These are phyloP conservation scores for Bolboschoenoplectus hybrid DNA, from an alignment of 202 grass and related monocot species.

Conservation along the genomic window DNA sequence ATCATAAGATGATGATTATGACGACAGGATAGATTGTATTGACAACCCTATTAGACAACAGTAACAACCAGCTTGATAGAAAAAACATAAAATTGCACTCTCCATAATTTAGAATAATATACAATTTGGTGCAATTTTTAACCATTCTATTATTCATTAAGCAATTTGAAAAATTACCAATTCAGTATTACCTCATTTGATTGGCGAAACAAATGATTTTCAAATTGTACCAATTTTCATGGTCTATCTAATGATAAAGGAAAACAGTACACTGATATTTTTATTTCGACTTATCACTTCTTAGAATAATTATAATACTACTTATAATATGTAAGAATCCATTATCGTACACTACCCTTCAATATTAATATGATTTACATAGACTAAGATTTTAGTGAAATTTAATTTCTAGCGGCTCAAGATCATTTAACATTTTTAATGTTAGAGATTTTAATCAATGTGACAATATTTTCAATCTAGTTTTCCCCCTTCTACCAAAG, in stretches of 20 bases:
- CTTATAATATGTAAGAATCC: neutral
- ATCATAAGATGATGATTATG: neutral
- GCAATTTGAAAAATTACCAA: neutral
- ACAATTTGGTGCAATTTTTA: neutral
- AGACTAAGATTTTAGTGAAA: neutral
- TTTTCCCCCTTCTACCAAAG: neutral
- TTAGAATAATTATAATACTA: neutral
- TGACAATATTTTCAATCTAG: neutral
- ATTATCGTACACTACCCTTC: neutral
- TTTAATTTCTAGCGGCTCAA: neutral
- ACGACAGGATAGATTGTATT: neutral
- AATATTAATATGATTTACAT: neutral
- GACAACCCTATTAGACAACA: neutral
- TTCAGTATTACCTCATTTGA: neutral
- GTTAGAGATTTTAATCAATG: neutral
- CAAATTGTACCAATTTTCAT: neutral
- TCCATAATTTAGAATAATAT: neutral
- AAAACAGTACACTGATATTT: neutral
- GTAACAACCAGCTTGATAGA: constrained; percentile 4
- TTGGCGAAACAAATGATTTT: neutral
- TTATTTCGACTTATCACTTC: neutral
- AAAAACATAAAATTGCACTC: neutral
- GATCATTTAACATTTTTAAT: neutral
- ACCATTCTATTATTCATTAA: neutral
- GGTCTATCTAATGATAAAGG: neutral